Evolutionary conservation across 2,329 filamentous ascomycete genomes (phyloP), one percentile per base, ranked within the genome.

Genomic region (Aspergillus pseudoglaucus): DNA sequence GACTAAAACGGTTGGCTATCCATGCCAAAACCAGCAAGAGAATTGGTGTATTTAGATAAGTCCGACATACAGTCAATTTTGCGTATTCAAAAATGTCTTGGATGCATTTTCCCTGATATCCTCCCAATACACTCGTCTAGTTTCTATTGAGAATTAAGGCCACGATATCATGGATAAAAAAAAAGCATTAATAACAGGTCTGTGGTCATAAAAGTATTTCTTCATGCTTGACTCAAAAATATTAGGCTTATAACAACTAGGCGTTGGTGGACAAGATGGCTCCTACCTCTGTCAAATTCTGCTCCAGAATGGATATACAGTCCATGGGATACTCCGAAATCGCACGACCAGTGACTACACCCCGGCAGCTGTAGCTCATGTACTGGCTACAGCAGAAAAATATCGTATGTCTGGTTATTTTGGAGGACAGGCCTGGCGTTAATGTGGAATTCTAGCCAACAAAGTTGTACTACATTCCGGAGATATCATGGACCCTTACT

Each of bases 221-320:
- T 20, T n/a, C n/a, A n/a, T 40, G 38, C 17, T 3, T 12, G 38
- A 35, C 14, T 35, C 33, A 35, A 40, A 40, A 40, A 22, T 7
- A 20, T 40, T 14, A 40, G 38, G 20, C 38, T 40, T 18, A 40
- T 22, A 40, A 40, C n/a, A 18, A 2, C 17, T 40, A 47, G 46
- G 46, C 7, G 39, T 47, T 30, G 30, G 37, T 27, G 46, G 46
- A n/a, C 46, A 47, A 43, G 46, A 47, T 42, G 46, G 46, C 39
- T 47, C 46, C 37, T 47, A 47, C 17, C 46, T 47, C 20, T 40
- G 37, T 6, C 30, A 42, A 9, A 17, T 47, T 18, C 40, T 47
- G 4, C 35, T 47, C n/a, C 17, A 35, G 18, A 25, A 47, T 15
- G 40, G 40, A n/a, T 47, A 47, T 27, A 30, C 27, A 22, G 46